Evolutionary conservation across 345 rosid species (phyloP), one percentile per base, ranked within the genome.

Genomic region (Populus alba): DNA sequence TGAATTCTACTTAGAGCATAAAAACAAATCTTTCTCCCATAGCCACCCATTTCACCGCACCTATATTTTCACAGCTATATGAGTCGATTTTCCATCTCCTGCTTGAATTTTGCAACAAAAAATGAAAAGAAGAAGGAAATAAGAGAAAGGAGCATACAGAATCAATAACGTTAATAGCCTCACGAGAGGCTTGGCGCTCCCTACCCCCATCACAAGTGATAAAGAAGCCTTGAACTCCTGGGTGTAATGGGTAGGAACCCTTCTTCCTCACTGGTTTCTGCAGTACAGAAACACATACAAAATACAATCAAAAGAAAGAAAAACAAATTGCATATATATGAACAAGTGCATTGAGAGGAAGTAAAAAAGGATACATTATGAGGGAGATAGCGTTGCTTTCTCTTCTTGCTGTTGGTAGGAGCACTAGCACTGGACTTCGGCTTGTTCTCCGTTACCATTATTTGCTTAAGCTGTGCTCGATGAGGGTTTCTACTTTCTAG

Each of bases 201-300:
- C 97, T 87, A 45, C 98, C 97, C 41, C 98, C 97, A 83, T 93
- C 98, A 68, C 98, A 95, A 29, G 97, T 89, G 76, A 95, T 90
- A 81, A 95, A 90, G 86, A 93, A 95, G 49, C 98, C 99, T 81
- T 89, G 89, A 2, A 95, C 90, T 10, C 99, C 99, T 3, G 98
- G 94, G 75, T 81, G 91, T 43, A 93, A 75, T 31, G 98, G 99
- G 80, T 93, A 95, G 10, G 94, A 75, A 0, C 96, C 98, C 85
- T 89, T 93, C 92, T 91, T 93, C 89, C 86, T 93, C 79, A 87
- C 98, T 35, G 97, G 86, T 78, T 80, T 93, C 97, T 94, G 88
- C 80, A 80, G 35, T 4, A 77, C 61, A 47, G 9, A 23, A 5
- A 69, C 16, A 75, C 10, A 37, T 1, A 45, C 43, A 37, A 45